Conservation (phyloP, 805 yeast genomes). For the Sugiyamaella chiloensis region DNA sequence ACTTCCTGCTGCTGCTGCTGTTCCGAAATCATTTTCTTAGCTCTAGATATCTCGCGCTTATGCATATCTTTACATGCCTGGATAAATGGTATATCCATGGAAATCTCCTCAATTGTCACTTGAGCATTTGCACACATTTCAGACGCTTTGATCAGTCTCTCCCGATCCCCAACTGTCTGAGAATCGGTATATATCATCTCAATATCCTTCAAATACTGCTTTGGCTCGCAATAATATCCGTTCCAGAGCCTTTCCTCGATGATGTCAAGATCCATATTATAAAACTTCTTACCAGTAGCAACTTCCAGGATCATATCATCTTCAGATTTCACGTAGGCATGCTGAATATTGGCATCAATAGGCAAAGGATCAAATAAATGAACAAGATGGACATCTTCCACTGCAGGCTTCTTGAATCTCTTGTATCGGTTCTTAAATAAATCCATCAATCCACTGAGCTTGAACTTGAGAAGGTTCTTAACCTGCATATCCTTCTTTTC, state of each 20-base stretch:
- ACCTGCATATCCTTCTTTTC: constrained; percentile 72
- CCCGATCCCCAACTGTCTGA: constrained; percentile 72
- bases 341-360: constrained; percentile 32
- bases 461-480: constrained; percentile 80
- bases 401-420: constrained; percentile 83
- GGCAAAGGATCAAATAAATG: constrained; percentile 71
- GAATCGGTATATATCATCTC: constrained; percentile 82
- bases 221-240: constrained; percentile 90
- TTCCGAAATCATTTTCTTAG: constrained; percentile 24
- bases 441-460: constrained; percentile 85
- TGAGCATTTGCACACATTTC: constrained; percentile 97
- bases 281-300: constrained; percentile 65
- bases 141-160: constrained; percentile 72
- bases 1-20: constrained; percentile 9
- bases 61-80: constrained; percentile 74
- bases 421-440: constrained; percentile 81
- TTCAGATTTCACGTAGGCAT: constrained; percentile 36
- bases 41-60: constrained; percentile 40
- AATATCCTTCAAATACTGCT: constrained; percentile 80
- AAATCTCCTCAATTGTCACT: constrained; percentile 88
- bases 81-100: constrained; percentile 56
- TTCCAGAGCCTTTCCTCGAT: constrained; percentile 96
- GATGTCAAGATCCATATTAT: constrained; percentile 90
- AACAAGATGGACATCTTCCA: constrained; percentile 69
- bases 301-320: constrained; percentile 80